Base-by-base conservation (phyloP, 257 asterid genomes). In the Nicotiana paniculata region DNA sequence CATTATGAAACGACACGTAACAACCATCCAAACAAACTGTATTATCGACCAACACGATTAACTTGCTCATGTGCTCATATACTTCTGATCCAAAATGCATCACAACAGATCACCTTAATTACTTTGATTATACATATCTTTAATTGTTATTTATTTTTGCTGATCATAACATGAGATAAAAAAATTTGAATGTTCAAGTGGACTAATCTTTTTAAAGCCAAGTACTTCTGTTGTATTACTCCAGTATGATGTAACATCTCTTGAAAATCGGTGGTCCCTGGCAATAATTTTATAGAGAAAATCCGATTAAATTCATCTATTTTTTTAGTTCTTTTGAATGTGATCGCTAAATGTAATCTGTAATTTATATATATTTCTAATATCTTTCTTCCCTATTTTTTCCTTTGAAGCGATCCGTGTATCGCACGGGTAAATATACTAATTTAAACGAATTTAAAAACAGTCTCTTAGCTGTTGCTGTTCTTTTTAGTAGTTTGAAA, bases 121-220 rank as follows among this genome's bases (percentile, higher is more conserved):
- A 9, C 35, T 48, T 15, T 48, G 18, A 26, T 59, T 5, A 37
- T 32, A 18, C 37, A 26, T 37, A 39, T 26, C 43, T 9, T 59
- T 37, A 12, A 37, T 39, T 64, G 12, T 33, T 3, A 13, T 26
- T 9, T 2, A 32, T 32, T 74, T 21, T 48, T 61, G 33, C 32
- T 51, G 51, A 28, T 54, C 39, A 10, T n/a, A 7, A 54, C 46
- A 33, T 24, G 32, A 79, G 39, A 48, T 32, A 16, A 32, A 11
- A 75, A 37, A 30, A 5, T 55, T 37, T 61, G 5, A 26, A 63
- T 65, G 51, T 64, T 84, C 62, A 91, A 90, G 94, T 74, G 93
- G 92, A 57, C 69, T 91, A 72, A 81, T 91, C 72, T 81, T 89
- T 17, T 82, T 78, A 75, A 91, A 87, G 84, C 88, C 90, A 55